Base-by-base conservation (phyloP, 495 filamentous ascomycete genomes). In the Aspergillus sparsus region DNA sequence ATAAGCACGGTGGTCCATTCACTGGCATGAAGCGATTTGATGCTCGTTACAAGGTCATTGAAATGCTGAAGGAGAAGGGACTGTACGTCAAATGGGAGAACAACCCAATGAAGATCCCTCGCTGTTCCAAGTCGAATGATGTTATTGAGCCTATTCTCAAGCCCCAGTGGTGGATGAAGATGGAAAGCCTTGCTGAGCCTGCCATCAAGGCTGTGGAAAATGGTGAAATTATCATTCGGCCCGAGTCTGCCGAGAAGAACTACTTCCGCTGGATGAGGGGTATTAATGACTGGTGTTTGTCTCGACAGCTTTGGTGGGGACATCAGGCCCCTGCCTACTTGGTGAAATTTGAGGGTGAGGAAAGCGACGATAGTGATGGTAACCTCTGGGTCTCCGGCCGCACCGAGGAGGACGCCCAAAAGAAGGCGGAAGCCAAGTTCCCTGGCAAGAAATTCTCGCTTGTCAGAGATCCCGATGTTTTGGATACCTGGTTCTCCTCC, bases 401-500 rank as follows among this genome's bases (percentile, higher is more conserved):
- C 18, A 88, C 82, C 5, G 80, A 86, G 64, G 82, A 86, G 63
- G 86, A 88, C 66, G 87, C 85, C 32, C 71, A 71, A 35, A 71
- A 77, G 67, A 89, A 88, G 73, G 88, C 88, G 15, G 79, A 83
- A 66, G 78, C 78, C 63, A 87, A 88, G 70, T 89, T 87, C 67
- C 77, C 85, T 6, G 85, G 82, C 35, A 88, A 87, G 79, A 87
- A 85, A 52, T 87, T 90, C 69, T 80, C 78, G 9, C 77, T 93
- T 41, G 70, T 77, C 63, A 77, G 84, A 34, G 90, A 93, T 62
- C 82, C 81, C 41, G 89, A 93, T 69, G 88, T 89, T 36, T 80
- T 92, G 5, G 89, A 93, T 69, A 93, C 90, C 6, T 93, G 90
- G 90, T 93, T 92, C 77, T 86, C 82, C 52, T 89, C 88, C 50